Percentiles rank a stretch among this genome's conserved stretches.
Conservation (phyloP, 1,139 yeast genomes). For the Yamadazyma dendronema region DNA sequence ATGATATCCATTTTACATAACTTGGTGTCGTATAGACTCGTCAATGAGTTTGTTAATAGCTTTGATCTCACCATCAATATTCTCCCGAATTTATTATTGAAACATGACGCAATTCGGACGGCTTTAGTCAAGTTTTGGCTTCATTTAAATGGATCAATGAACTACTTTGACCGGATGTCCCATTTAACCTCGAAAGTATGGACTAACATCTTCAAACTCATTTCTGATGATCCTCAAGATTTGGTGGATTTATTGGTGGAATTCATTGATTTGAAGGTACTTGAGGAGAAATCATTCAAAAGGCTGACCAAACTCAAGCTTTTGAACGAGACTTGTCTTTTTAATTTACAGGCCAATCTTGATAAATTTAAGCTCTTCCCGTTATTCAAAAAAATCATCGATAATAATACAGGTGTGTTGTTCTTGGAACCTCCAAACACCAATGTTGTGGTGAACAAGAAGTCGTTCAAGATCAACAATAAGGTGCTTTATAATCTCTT, state of each 20-base stretch:
- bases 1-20: conserved; percentile 54
- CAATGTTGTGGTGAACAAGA: conserved; percentile 40
- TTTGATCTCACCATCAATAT: conserved; percentile 68
- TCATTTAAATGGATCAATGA: conserved; percentile 27
- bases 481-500: conserved; percentile 63
- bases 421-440: conserved; percentile 35
- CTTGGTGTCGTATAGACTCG: conserved; percentile 49
- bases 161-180: conserved; percentile 15
- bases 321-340: conserved; percentile 74
- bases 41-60: conserved; percentile 57
- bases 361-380: conserved; percentile 28
- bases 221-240: conserved; percentile 55
- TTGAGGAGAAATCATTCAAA: conserved; percentile 60
- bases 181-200: conserved; percentile 14
- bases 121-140: conserved; percentile 65
- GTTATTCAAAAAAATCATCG: conserved; percentile 51
- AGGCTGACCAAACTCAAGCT: conserved; percentile 72
- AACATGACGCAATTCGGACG: conserved; percentile 51
- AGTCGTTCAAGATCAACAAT: conserved; percentile 59
- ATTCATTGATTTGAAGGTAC: conserved; percentile 49
- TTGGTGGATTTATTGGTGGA: conserved; percentile 41
- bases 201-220: conserved; percentile 31
- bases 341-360: conserved; percentile 54
- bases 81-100: conserved; percentile 63
- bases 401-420: conserved; percentile 57